phyloP scores from a whole-genome alignment of 768 basidiomycete genomes.

The Dioszegia aurantiaca region DNA sequence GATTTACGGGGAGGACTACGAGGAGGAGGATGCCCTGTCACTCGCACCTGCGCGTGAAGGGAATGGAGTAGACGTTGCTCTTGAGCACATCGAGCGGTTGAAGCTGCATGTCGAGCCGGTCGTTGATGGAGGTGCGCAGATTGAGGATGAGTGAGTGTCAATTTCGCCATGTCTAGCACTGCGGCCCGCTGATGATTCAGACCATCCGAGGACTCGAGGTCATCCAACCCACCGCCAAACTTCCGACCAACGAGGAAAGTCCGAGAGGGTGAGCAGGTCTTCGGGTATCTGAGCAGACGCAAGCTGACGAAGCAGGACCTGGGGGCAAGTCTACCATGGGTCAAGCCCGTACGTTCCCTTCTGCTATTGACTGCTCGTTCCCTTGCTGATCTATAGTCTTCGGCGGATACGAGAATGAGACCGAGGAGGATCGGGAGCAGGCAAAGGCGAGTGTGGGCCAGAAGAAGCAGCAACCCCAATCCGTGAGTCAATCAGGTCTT shows the following conservation, averaged over 20 bases:
- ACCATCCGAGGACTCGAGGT: constrained; percentile 13
- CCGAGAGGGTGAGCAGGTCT: constrained; percentile 36
- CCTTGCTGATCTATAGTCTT: constrained; percentile 31
- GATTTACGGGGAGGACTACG: constrained; percentile 46
- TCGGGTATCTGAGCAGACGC: neutral
- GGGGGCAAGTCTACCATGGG: constrained; percentile 43
- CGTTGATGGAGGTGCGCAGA: constrained; percentile 30
- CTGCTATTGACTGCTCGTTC: neutral
- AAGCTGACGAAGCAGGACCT: constrained; percentile 26
- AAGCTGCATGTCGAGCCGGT: constrained; percentile 41
- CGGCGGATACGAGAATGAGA: constrained; percentile 40
- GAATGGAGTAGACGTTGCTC: constrained; percentile 39
- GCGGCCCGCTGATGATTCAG: neutral
- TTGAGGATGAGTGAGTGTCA: constrained; percentile 33
- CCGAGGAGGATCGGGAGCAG: constrained; percentile 30
- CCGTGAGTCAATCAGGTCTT: constrained; percentile 4
- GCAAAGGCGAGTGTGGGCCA: constrained; percentile 23
- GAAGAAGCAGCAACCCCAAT: constrained; percentile 34
- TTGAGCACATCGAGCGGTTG: constrained; percentile 43
- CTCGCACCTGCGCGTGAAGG: constrained; percentile 49
- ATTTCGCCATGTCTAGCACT: too few relatives aligned
- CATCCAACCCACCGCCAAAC: constrained; percentile 36
- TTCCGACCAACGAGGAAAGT: constrained; percentile 48
- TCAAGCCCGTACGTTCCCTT: constrained; percentile 30
- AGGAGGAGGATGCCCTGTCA: constrained; percentile 48